phyloP scores from a whole-genome alignment of 805 yeast genomes.

The Clavispora phyllophila region DNA sequence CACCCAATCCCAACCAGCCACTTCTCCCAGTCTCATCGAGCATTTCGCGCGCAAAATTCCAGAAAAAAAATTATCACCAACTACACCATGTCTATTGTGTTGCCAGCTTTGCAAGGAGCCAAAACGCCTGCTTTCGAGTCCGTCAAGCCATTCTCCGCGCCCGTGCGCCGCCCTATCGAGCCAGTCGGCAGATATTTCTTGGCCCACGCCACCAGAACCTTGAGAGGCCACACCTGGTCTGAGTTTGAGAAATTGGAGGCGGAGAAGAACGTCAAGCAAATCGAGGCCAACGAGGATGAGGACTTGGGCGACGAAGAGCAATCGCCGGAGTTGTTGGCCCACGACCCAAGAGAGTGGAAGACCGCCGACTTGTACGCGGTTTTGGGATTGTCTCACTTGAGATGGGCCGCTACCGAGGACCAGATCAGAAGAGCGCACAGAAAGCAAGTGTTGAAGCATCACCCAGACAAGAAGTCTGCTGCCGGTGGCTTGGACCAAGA shows the following conservation, averaged over 20 bases:
- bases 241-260: slow-evolving; percentile 94
- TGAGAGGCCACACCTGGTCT: slow-evolving; percentile 98
- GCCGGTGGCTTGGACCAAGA: slow-evolving; percentile 85
- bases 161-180: slow-evolving; percentile 79
- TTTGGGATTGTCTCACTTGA: slow-evolving; percentile 84
- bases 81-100: slow-evolving; percentile 31
- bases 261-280: slow-evolving; percentile 70
- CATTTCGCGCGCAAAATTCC: background rate
- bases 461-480: slow-evolving; percentile 97
- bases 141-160: slow-evolving; percentile 46
- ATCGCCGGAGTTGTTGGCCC: slow-evolving; percentile 62
- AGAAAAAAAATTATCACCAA: background rate
- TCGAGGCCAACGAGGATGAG: slow-evolving; percentile 59
- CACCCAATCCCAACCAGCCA: no score
- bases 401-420: slow-evolving; percentile 87
- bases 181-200: slow-evolving; percentile 95
- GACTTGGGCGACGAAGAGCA: slow-evolving; percentile 74
- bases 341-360: slow-evolving; percentile 99
- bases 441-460: slow-evolving; percentile 92
- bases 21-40: background rate
- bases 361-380: slow-evolving; percentile 94
- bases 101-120: slow-evolving; percentile 48
- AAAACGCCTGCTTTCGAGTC: slow-evolving; percentile 47
- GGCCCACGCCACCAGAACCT: slow-evolving; percentile 93
- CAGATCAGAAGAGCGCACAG: slow-evolving; percentile 96